These are phyloP conservation scores for Piloderma croceum DNA, from an alignment of 768 basidiomycete genomes.

Conservation along the genomic window DNA sequence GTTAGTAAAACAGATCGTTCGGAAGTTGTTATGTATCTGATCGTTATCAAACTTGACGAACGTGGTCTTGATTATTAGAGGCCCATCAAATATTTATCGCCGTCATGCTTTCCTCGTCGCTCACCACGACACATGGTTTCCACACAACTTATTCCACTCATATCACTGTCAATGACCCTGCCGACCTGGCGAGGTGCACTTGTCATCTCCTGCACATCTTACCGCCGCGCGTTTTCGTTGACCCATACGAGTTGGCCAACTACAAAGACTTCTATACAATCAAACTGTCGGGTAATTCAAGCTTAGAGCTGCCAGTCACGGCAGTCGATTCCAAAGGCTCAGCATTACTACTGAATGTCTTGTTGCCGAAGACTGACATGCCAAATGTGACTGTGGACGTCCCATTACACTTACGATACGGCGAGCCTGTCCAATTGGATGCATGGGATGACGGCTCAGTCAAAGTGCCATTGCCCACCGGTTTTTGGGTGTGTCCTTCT, in stretches of 20 bases:
- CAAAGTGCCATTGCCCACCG: constrained; percentile 19
- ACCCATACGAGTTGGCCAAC: constrained; percentile 38
- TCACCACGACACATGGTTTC: constrained; percentile 22
- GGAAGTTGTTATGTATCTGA: too few species aligned
- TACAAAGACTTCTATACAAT: constrained; percentile 24
- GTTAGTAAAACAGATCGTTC: too few species aligned
- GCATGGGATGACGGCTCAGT: constrained; percentile 16
- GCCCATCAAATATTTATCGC: too few species aligned
- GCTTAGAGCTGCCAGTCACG: constrained; percentile 40
- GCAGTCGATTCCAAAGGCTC: constrained; percentile 24
- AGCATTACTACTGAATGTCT: constrained; percentile 27
- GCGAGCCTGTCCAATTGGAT: constrained; percentile 17
- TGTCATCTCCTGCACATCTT: constrained; percentile 32
- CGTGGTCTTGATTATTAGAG: too few species aligned
- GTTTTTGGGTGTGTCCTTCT: constrained; percentile 28
- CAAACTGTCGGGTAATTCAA: constrained; percentile 30
- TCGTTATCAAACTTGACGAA: too few species aligned
- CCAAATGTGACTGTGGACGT: constrained; percentile 23
- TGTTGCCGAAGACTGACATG: constrained; percentile 7
- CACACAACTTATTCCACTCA: constrained; percentile 26
- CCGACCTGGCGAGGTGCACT: constrained; percentile 14
- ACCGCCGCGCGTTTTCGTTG: constrained; percentile 37
- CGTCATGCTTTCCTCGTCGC: constrained; percentile 14
- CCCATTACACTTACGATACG: constrained; percentile 43
- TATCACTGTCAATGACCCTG: constrained; percentile 7